Conservation (phyloP, 768 basidiomycete species). For the Rubroboletus satanas region DNA sequence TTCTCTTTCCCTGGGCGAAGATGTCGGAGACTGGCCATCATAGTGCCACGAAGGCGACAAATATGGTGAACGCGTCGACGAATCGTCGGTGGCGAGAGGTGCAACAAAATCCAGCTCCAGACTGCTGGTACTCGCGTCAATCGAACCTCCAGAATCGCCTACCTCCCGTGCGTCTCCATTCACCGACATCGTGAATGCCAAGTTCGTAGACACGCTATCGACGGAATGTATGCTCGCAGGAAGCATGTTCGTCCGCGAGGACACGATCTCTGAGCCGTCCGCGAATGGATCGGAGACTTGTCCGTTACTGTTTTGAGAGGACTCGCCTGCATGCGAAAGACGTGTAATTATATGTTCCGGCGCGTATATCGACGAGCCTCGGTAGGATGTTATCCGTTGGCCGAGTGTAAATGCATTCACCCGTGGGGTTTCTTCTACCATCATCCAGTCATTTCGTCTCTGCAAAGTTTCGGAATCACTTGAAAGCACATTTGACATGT, state of each 20-base stretch:
- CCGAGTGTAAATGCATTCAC: neutral
- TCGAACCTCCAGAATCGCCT: neutral
- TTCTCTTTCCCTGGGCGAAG: neutral
- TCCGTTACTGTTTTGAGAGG: constrained; percentile 6
- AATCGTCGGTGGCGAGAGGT: constrained; percentile 4
- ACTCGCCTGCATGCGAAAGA: constrained; percentile 6
- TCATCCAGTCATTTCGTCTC: neutral
- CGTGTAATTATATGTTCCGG: neutral
- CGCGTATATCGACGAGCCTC: neutral
- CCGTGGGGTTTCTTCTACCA: neutral
- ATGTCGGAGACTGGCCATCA: neutral
- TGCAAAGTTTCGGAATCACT: neutral
- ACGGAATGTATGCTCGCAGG: constrained; percentile 1
- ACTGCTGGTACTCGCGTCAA: constrained; percentile 15
- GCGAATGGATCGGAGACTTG: constrained; percentile 18
- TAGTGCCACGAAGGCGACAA: constrained; percentile 22
- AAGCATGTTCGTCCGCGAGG: constrained; percentile 10
- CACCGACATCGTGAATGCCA: neutral
- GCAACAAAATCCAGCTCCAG: constrained; percentile 16
- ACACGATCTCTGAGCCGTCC: constrained; percentile 3
- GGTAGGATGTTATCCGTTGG: neutral
- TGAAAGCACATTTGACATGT: neutral
- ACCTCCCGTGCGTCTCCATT: neutral
- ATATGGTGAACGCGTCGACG: neutral
- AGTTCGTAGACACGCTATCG: constrained; percentile 9